These are phyloP conservation scores for Acephala macrosclerotiorum DNA, from an alignment of 2,329 filamentous ascomycete species.

Conservation along the genomic window DNA sequence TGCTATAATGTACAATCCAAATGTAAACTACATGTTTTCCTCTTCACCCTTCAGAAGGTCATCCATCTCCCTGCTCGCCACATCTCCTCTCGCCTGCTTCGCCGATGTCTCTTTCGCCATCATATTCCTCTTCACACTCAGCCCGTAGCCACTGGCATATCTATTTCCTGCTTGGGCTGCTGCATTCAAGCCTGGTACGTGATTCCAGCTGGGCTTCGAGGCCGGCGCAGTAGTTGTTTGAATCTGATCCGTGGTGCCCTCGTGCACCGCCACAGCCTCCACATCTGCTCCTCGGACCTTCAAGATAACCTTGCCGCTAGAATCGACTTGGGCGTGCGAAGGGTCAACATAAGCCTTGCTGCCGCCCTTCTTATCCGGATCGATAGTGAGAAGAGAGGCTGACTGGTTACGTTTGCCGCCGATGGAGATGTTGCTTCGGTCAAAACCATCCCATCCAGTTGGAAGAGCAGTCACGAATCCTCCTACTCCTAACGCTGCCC, in stretches of 20 bases:
- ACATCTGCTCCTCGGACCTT: constrained; percentile 35
- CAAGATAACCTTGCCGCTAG: constrained; percentile 40
- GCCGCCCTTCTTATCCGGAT: constrained; percentile 41
- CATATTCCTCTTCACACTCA: neutral
- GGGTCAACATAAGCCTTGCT: constrained; percentile 42
- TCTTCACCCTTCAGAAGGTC: constrained; percentile 3
- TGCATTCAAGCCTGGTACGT: neutral
- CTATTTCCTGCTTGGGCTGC: neutral
- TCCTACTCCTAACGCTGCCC: constrained; percentile 41
- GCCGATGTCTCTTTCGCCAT: neutral
- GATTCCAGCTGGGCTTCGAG: neutral
- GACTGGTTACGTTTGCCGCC: constrained; percentile 16
- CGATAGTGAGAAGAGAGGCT: constrained; percentile 32
- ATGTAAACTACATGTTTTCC: neutral
- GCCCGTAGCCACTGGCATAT: neutral
- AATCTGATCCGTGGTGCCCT: constrained; percentile 37
- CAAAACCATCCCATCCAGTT: neutral
- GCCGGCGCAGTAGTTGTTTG: neutral
- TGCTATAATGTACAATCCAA: constrained; percentile 10
- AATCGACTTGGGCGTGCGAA: constrained; percentile 38
- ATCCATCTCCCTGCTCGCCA: neutral
- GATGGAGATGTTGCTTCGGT: constrained; percentile 6
- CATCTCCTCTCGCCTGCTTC: neutral
- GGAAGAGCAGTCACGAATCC: constrained; percentile 42
- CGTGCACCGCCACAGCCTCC: constrained; percentile 39